Base-by-base conservation (phyloP, 768 basidiomycete species). In the Macrolepiota dolichaula region DNA sequence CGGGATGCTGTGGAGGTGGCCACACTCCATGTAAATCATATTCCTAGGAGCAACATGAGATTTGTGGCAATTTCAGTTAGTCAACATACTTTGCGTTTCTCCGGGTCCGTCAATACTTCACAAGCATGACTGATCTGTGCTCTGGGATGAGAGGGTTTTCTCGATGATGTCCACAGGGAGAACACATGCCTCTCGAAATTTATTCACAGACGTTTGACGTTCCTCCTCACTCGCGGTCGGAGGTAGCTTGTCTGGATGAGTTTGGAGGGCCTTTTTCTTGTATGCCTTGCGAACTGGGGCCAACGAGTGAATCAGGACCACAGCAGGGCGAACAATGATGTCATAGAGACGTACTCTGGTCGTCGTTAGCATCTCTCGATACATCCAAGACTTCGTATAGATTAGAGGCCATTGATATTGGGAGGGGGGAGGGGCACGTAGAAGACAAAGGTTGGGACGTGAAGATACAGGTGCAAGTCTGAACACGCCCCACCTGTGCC, bases 21-120 rank as follows among this genome's bases (percentile, higher is more conserved):
- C 88, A 92, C 52, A 85, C 77, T 38, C 90, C 89, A 63, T 87
- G 74, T n/a, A 72, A 69, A 67, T 93, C 91, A 69, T 91, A 92
- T 10, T 80, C 67, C 86, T 88, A 65, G 58, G 56, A 32, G 27
- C 29, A 27, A 32, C n/a, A 15, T 51, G 49, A 22, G 46, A 44
- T 40, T 25, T 17, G 19, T 37, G 25, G 36, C 59, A 12, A 40
- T 51, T 10, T 25, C 1, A 58, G n/a, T 17, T 1, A 52, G 6
- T 25, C 24, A 9, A 66, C 80, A 57, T 66, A 86, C 81, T 67
- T 74, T 78, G 54, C 89, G 83, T 61, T 81, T 91, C 55, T 80
- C 72, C 1, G 81, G 67, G 67, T 93, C 84, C 54, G 70, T 85
- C 57, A 93, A 72, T 1, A 93, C 82, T 69, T 92, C 90, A 66